Conservation (phyloP, 305 asterid species). For the Withania somnifera region DNA sequence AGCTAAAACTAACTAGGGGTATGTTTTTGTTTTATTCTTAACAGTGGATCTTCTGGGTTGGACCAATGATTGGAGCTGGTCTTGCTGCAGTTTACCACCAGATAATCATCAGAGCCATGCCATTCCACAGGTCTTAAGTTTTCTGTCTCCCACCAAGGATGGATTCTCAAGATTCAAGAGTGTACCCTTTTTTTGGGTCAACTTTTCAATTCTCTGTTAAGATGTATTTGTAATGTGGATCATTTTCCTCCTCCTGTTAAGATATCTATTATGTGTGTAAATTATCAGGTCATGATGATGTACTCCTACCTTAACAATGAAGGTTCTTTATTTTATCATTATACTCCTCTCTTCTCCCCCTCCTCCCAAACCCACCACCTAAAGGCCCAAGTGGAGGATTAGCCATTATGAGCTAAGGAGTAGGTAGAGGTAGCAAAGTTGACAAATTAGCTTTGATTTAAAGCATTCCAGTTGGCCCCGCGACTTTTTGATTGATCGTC, state of each 20-base stretch:
- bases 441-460: neutral
- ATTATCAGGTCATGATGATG: neutral
- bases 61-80: slow-evolving; percentile 45
- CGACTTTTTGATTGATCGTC: neutral
- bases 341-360: too few species aligned
- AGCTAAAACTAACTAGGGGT: neutral
- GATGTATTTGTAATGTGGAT: slow-evolving; percentile 1
- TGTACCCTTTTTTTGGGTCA: neutral
- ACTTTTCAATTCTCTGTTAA: neutral
- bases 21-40: neutral
- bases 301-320: neutral
- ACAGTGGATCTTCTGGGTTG: slow-evolving; percentile 59
- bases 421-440: neutral
- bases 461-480: neutral
- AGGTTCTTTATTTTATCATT: neutral
- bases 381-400: too few species aligned
- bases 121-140: slow-evolving; percentile 16
- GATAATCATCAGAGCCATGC: slow-evolving; percentile 45
- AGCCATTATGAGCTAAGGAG: neutral
- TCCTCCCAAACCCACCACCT: too few species aligned
- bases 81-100: slow-evolving; percentile 46
- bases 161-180: neutral
- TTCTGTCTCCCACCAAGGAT: neutral
- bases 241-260: neutral
- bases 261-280: neutral